Conservation (phyloP, 345 rosid species). For the Euphorbia lathyris region DNA sequence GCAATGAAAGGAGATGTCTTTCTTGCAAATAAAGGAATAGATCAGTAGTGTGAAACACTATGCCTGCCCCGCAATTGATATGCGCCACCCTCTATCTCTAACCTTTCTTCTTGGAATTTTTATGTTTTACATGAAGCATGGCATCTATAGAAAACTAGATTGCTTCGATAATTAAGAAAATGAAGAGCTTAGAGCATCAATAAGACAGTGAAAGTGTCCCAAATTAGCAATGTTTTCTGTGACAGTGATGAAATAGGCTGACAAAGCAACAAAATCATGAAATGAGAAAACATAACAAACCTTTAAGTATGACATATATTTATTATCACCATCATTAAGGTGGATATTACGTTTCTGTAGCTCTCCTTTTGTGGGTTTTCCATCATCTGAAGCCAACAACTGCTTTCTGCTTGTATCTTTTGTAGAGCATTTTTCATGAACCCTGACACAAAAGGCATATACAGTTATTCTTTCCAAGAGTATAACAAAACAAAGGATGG, state of each 20-base stretch:
- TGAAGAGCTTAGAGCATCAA: not conserved
- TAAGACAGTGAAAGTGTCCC: not conserved
- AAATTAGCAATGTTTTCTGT: not conserved
- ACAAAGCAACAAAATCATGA: conserved; percentile 10
- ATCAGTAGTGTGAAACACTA: not conserved
- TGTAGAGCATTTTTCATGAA: conserved; percentile 29
- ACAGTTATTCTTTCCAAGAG: conserved; percentile 15
- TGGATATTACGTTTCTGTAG: conserved; percentile 45
- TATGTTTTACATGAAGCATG: not conserved
- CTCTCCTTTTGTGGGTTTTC: conserved; percentile 42
- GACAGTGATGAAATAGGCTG: conserved; percentile 8
- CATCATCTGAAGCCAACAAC: conserved; percentile 38
- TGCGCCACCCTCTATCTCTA: not conserved
- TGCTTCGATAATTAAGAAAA: not conserved
- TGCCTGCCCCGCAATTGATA: not conserved
- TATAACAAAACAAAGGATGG: not conserved
- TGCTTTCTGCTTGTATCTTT: conserved; percentile 42
- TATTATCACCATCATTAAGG: conserved; percentile 65
- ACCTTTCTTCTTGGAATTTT: not conserved
- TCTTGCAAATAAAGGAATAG: not conserved
- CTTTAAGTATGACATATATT: conserved; percentile 93
- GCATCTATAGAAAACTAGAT: too few relatives aligned
- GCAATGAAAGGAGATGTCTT: not conserved
- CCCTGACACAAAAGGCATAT: conserved; percentile 41
- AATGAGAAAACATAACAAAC: conserved; percentile 38